Base-by-base conservation (phyloP, 2,329 filamentous ascomycete genomes). In the Blumeriella jaapii region DNA sequence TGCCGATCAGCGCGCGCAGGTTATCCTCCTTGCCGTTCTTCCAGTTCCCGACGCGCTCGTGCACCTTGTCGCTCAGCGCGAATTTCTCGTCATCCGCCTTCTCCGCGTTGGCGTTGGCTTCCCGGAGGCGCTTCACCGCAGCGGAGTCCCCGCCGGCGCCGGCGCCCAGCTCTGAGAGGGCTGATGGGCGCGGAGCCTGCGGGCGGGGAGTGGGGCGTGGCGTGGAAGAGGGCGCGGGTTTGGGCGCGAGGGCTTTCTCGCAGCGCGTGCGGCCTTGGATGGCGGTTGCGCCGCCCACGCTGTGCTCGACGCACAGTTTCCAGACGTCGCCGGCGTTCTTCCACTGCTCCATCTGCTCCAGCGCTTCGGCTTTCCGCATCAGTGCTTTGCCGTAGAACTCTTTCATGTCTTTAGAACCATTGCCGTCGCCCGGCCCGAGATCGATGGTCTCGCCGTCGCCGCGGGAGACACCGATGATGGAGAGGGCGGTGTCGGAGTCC, bases 311-410 rank as follows among this genome's bases (percentile, higher is more conserved):
- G 20, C 84, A 87, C 36, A 72, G 63, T 50, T 78, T 76, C 91
- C 91, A 98, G 0, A 82, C 76, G 2, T 66, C 62, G 0, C 75
- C 77, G 1, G 91, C 91, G 32, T 96, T 89, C 2, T 64, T 61
- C 89, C 89, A 98, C 55, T 81, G 84, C 61, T 98, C 91, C 67
- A 98, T 80, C 54, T 94, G 82, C 58, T 98, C 91, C 6, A 96
- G 67, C 1, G 86, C 91, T 60, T 98, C 91, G 1, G 91, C 91
- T 63, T 96, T 96, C 35, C 91, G 80, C 61, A 83, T 89, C 18
- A 96, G 63, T 0, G 89, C 89, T 59, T 96, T 98, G 34, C 85
- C 87, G 54, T 82, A 96, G 43, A 94, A 82, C 12, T 94, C 87
- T 44, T 75, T 81, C 83, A 98, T 93, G 30, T 89, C 80, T 47